Base-by-base conservation (phyloP, 2,329 filamentous ascomycete genomes). In the Exophiala dermatitidis region DNA sequence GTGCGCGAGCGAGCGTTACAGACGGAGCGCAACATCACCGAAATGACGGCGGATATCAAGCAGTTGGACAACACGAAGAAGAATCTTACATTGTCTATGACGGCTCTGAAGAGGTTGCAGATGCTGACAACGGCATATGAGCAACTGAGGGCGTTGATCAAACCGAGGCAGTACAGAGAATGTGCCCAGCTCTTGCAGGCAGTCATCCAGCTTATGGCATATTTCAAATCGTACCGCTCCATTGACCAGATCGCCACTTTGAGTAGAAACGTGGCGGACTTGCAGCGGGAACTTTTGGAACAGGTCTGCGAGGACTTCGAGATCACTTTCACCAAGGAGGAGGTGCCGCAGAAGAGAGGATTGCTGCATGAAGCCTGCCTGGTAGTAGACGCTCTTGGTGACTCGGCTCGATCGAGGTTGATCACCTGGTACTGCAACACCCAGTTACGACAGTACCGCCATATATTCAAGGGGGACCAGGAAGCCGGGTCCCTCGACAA, bases 281-380 rank as follows among this genome's bases (percentile, higher is more conserved):
- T 98, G 59, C 93, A 98, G 72, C 78, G 90, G 56, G 90, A 96
- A 69, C 73, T 98, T 54, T 74, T 96, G 53, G 93, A 98, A 73
- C 93, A 98, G 71, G 86, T 98, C n/a, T 98, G 93, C 68, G 93
- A 97, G 71, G 93, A 98, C 70, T 98, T 98, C 67, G 93, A 98
- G 74, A 80, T 96, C 54, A 86, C 88, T 0, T 98, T 97, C 70
- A 85, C 90, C 19, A 95, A 91, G 70, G 84, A 83, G 26, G 91
- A 97, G 70, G 83, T 95, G 9, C 75, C 77, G 2, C 75, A 81
- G 53, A 84, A 83, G 61, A 83, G 81, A 61, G 79, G 77, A 9
- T 84, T 85, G 67, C 77, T 98, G 52, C 77, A 85, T 34, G 93
- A 98, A 71, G 90, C 88, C 0, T 97, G 93, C 68, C 75, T 88